Conservation (phyloP, 345 rosid genomes). For the Syzygium jambos region DNA sequence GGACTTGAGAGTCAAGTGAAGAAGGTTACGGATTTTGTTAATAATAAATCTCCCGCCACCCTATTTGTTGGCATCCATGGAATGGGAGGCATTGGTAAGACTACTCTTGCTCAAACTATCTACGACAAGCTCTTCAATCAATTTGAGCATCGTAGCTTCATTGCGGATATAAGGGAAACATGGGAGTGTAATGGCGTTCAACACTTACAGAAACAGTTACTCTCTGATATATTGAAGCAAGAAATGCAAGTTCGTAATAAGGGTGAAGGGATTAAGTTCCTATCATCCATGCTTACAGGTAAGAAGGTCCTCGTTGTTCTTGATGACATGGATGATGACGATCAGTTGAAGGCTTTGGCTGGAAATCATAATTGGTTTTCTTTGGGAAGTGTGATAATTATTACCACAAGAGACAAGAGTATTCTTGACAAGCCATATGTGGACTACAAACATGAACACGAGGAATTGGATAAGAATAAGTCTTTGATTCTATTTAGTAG, state of each 20-base stretch:
- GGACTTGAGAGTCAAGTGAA: not conserved
- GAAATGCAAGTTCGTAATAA: accelerated
- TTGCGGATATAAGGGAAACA: accelerated
- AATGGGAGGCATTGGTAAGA: not conserved
- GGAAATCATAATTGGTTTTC: not conserved
- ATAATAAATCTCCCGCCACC: accelerated
- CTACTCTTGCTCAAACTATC: not conserved
- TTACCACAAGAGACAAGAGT: not conserved
- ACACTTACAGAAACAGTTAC: not conserved
- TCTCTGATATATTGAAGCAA: not conserved
- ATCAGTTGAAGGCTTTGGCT: not conserved
- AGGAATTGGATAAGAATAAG: not conserved
- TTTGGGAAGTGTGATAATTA: not conserved
- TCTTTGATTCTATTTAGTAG: not conserved
- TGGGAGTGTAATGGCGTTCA: accelerated
- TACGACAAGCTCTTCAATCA: not conserved
- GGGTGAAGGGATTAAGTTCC: not conserved
- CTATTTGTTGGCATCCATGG: not conserved
- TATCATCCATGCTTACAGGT: not conserved
- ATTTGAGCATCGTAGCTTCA: not conserved
- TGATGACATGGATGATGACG: not conserved
- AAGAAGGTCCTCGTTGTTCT: slow-evolving; percentile 5
- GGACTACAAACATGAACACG: not conserved
- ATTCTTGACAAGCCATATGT: not conserved
- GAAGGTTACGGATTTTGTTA: not conserved